phyloP scores from a whole-genome alignment of 306 rosid species.

The Psophocarpus tetragonolobus region DNA sequence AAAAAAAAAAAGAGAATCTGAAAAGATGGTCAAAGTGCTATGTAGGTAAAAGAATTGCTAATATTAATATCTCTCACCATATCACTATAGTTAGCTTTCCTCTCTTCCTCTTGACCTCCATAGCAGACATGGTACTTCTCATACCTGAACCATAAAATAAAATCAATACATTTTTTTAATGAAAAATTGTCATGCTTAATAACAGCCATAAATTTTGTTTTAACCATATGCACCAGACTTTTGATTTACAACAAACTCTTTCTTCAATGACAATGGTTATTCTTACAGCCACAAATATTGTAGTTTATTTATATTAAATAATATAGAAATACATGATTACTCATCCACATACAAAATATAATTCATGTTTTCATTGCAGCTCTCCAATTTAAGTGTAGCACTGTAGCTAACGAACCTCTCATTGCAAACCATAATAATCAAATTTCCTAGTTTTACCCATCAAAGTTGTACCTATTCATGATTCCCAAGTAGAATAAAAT shows the following conservation, averaged over 20 bases:
- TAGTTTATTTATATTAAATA: background rate
- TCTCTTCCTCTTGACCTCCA: constrained; percentile 85
- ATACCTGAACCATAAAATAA: constrained; percentile 64
- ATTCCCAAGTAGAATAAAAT: background rate
- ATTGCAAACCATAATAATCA: background rate
- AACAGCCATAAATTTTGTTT: background rate
- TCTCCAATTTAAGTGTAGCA: background rate
- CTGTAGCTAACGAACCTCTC: background rate
- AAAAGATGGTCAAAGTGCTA: background rate
- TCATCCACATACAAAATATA: background rate
- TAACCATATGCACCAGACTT: background rate
- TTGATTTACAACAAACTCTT: background rate
- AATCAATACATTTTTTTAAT: background rate
- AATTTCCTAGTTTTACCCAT: background rate
- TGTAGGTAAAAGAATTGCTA: background rate
- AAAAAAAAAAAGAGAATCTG: too few species aligned
- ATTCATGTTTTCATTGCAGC: background rate
- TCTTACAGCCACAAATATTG: background rate
- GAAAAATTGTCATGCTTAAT: background rate
- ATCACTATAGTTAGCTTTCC: constrained; percentile 82
- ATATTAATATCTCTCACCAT: constrained; percentile 66
- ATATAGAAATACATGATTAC: background rate
- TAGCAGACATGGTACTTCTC: constrained; percentile 88
- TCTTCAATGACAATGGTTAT: background rate
- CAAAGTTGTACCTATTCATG: background rate